Percentiles rank a stretch among this genome's conserved stretches.
These are phyloP conservation scores for Leishmania martiniquensis DNA, from an alignment of 208 protist species.

Conservation along the genomic window DNA sequence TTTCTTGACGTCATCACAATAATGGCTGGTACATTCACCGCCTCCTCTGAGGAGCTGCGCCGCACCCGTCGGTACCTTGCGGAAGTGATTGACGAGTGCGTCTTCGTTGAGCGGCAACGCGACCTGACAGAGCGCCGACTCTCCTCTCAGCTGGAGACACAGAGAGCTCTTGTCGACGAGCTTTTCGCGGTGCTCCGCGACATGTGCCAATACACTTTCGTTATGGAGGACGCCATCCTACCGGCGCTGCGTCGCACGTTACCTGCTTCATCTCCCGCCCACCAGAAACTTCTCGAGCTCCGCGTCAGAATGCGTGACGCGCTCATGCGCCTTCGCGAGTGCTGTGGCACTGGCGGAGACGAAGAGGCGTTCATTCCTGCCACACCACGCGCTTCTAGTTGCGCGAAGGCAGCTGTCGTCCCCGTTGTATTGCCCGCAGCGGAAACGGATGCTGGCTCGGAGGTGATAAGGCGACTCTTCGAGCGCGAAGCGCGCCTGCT, in stretches of 20 bases:
- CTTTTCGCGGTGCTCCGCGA: slow-evolving; percentile 20
- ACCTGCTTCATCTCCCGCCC: slow-evolving; percentile 1
- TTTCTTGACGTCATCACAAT: neutral
- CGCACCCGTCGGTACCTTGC: slow-evolving; percentile 54
- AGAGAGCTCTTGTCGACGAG: slow-evolving; percentile 25
- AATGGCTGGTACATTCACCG: slow-evolving; percentile 4
- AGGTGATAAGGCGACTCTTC: slow-evolving; percentile 4
- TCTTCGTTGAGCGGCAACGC: slow-evolving; percentile 73
- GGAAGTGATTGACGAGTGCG: slow-evolving; percentile 81
- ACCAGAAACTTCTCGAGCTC: slow-evolving; percentile 2
- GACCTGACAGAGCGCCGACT: slow-evolving; percentile 44
- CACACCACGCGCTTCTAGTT: neutral
- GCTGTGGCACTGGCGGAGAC: neutral
- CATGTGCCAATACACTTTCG: slow-evolving; percentile 21
- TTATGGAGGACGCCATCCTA: slow-evolving; percentile 20
- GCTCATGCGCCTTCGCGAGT: neutral
- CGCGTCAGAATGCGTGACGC: slow-evolving; percentile 3
- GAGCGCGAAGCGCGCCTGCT: slow-evolving; percentile 8
- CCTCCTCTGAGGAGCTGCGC: slow-evolving; percentile 18
- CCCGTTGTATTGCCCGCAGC: neutral
- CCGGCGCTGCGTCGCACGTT: slow-evolving; percentile 1
- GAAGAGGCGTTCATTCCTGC: neutral
- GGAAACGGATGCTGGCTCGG: neutral
- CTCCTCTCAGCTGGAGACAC: slow-evolving; percentile 29
- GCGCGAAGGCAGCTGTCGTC: neutral